Evolutionary conservation across 1,139 yeast species (phyloP), one percentile per base, ranked within the genome.

Genomic region (Wickerhamomyces sp.): DNA sequence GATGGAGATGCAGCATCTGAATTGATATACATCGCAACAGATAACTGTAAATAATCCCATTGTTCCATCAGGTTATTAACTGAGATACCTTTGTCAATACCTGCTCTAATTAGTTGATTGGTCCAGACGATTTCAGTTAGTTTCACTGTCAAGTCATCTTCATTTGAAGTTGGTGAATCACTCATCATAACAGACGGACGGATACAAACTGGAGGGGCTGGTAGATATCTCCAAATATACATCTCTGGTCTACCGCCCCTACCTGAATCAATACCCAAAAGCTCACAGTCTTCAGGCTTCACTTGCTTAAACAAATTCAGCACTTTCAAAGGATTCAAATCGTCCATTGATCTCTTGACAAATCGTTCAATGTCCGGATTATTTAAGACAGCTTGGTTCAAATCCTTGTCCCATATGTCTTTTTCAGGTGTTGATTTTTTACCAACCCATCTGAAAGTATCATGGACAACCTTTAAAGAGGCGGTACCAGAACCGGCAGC

Each of bases 141-240:
- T 59, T 94, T 94, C 24, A 90, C 97, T 0, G 99, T 94, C 50
- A 94, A 71, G 64, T 94, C 99, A 63, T 94, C 99, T 67, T 94
- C 99, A 63, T 94, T 94, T 28, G 95, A 83, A 2, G 87, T 82
- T 33, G 74, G 72, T 33, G 90, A 88, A 43, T 92, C 95, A 59
- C 88, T 94, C 89, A 88, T 88, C 71, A 79, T 72, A 27, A 94
- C 97, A 7, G 97, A 90, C 2, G 99, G 99, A 53, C 99, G 78
- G 41, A 94, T 92, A 71, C 98, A 94, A 18, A 94, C 97, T 0
- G 99, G 99, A 1, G 99, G 98, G 0, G 97, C 98, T 0, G 98
- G 98, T 40, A 94, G 72, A 60, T 90, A 94, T 55, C 96, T 76
- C 99, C 98, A 94, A 34, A 94, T 78, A 61, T 90, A 92, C 76